Base-by-base conservation (phyloP, 371 early-diverging fungal species). In the Mucor mucedo region DNA sequence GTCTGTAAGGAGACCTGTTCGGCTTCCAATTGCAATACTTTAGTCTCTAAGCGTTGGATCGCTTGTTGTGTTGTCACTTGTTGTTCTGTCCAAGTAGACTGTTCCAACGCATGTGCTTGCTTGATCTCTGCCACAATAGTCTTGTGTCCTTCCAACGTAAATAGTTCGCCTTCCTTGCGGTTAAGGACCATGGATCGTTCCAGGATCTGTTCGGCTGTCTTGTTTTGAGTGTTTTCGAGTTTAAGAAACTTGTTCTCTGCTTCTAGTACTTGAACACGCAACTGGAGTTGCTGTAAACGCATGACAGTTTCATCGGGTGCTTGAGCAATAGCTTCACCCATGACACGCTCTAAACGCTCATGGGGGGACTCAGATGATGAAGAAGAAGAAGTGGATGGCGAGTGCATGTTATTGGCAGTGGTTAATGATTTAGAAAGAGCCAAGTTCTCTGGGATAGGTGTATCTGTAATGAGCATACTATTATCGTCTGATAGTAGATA, bases 1-100 rank as follows among this genome's bases (percentile, higher is more conserved):
- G 89, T 88, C 7, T 74, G 66, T 42, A 91, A 68, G 0, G 69
- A 64, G 5, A 80, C 53, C 16, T 89, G 84, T 47, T 90, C 88
- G 13, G 85, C 64, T 58, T 89, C 89, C 28, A 89, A 63, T 32
- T 86, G 85, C 8, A 57, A 60, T 33, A 83, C 70, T 4, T 66
- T 62, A 7, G 65, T 60, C 27, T 80, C 80, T 4, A 78, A 55
- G 33, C 74, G 70, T 60, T 74, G 62, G 11, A 75, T 68, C 10
- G 69, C 55, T 52, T 66, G 62, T 38, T 49, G 33, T 47, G 63
- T 41, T 29, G 59, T 58, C 4, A 59, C 64, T 32, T 58, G 42
- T 44, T 69, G 66, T 16, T 52, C 52, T 21, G 68, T 62, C 71
- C 76, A 75, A 1, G 42, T 49, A n/a, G 69, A 66, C 5, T 60